Percentiles rank a stretch among this genome's conserved stretches.
Evolutionary conservation across 2,329 filamentous ascomycete genomes (phyloP).

Genomic region (Sarocladiaceae sp.): DNA sequence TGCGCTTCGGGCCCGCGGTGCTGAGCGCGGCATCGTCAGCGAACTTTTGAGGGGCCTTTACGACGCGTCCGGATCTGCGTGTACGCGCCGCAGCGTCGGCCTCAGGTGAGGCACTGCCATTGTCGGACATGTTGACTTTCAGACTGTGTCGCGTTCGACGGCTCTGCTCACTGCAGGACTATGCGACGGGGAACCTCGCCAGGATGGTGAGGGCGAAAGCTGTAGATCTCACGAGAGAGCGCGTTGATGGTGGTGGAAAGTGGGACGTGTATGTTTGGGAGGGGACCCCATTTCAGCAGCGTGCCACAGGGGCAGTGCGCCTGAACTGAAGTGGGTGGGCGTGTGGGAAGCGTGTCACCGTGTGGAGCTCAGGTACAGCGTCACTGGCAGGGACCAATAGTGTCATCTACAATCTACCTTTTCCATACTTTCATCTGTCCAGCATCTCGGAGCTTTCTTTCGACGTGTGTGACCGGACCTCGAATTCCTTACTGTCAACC

Average conservation of each 20-base stretch:
- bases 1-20: conserved; percentile 50
- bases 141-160: conserved; percentile 12
- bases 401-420: too few relatives aligned
- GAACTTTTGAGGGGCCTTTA: conserved; percentile 57
- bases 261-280: conserved; percentile 9
- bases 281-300: conserved; percentile 5
- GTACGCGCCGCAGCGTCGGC: conserved; percentile 46
- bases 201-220: conserved; percentile 12
- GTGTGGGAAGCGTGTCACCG: background rate
- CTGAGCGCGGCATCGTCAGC: conserved; percentile 41
- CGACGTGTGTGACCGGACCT: too few relatives aligned
- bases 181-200: conserved; percentile 13
- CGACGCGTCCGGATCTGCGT: conserved; percentile 66
- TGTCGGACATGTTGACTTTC: conserved; percentile 44
- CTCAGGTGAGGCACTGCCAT: conserved; percentile 49
- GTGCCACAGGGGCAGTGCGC: background rate
- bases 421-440: too few relatives aligned
- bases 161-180: conserved; percentile 14
- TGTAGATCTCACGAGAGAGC: conserved; percentile 13
- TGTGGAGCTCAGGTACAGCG: too few relatives aligned
- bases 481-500: too few relatives aligned
- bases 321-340: background rate
- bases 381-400: too few relatives aligned
- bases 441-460: too few relatives aligned
- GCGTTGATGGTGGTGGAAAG: conserved; percentile 9